Evolutionary conservation across 148 eudicot species (phyloP).

Genomic region (Pouteria glomerata): DNA sequence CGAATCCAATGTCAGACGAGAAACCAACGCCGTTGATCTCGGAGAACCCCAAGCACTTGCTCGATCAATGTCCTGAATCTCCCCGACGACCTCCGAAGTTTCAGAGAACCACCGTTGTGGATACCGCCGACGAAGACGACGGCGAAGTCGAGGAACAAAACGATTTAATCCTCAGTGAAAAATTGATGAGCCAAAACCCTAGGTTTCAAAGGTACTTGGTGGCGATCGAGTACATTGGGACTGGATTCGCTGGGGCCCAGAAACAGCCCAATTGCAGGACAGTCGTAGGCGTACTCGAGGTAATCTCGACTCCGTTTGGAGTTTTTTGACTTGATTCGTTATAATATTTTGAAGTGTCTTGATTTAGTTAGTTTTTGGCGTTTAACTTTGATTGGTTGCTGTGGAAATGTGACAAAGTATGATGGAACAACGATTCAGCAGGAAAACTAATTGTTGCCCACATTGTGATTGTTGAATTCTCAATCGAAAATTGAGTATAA

Average conservation of each 20-base stretch:
- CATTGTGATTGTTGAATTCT: no score
- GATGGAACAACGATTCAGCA: not conserved
- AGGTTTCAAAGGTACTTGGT: constrained; percentile 71
- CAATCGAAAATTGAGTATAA: no score
- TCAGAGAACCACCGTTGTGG: constrained; percentile 31
- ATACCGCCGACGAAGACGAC: constrained; percentile 11
- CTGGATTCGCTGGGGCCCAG: constrained; percentile 85
- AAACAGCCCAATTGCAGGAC: constrained; percentile 63
- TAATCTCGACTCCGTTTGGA: constrained; percentile 5
- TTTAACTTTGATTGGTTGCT: not conserved
- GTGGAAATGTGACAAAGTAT: not conserved
- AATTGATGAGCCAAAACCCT: constrained; percentile 33
- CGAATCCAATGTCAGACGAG: constrained; percentile 16
- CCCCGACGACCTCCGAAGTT: constrained; percentile 50
- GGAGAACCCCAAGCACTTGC: constrained; percentile 18
- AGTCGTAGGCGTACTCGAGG: constrained; percentile 91
- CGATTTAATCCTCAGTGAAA: constrained; percentile 5
- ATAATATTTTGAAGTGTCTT: not conserved
- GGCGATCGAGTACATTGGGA: constrained; percentile 89
- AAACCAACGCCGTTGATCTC: constrained; percentile 10
- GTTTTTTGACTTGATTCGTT: not conserved
- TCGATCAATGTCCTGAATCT: constrained; percentile 29
- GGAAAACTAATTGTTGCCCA: no score
- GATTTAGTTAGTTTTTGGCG: no score
- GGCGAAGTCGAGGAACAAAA: constrained; percentile 20